Evolutionary conservation across 2,329 filamentous ascomycete genomes (phyloP), one percentile per base, ranked within the genome.

Genomic region (Cercospora sojina): DNA sequence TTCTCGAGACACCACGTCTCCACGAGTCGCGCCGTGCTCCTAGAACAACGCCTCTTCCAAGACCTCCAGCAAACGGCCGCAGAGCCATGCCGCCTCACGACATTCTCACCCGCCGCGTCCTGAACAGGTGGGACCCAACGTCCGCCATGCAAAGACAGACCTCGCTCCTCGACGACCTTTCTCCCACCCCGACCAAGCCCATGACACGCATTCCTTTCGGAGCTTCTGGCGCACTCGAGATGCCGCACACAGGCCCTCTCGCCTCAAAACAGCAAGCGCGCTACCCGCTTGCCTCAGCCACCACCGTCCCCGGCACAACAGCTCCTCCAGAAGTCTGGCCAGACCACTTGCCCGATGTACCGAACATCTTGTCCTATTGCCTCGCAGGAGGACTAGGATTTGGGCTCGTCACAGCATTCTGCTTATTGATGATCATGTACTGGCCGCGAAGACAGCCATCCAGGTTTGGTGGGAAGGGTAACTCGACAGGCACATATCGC

Each of bases 361-460:
- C 66, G 18, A 5, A 18, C 16, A 47, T 43, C 25, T 25, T 51
- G 12, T 60, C 49, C 23, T 62, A 32, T 32, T 25, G 38, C 18
- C 31, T 64, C 38, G 63, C 61, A 18, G 61, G 65, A 3, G 51
- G 43, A n/a, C 53, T 74, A 13, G 62, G 58, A 16, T 69, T 74
- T 38, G 66, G 62, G 2, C 41, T 73, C 18, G 35, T 72, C 3
- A 43, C 38, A 5, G 41, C 66, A 1, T 41, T 69, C 0, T 60
- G 73, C 9, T 67, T 76, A 0, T 70, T 68, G 58, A 64, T 72
- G 18, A 69, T 65, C 23, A 72, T 73, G 20, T 73, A 74, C 35
- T 71, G 72, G 5, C 64, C 69, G 9, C 56, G 49, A 27, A 6
- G 43, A 9, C 16, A 16, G 18, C 6, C 27, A 8, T 35, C 25